A percentile compares a stretch with the other conserved stretches of the same genome.
Conservation (phyloP, 2,329 filamentous ascomycete genomes). For the Verruconis gallopava region DNA sequence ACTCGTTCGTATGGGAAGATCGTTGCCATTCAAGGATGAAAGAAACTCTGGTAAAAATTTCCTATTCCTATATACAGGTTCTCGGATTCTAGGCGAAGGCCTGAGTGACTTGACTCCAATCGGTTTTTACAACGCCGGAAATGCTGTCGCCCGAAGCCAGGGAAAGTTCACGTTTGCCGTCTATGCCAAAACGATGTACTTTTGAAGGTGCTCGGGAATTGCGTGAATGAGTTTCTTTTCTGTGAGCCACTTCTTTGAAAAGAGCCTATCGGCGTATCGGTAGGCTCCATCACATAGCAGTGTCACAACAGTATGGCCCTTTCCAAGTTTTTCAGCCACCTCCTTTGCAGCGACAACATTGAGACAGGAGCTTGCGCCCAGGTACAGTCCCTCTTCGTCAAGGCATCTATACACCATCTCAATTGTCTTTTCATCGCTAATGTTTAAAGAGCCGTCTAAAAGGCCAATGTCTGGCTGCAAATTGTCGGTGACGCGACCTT, state of each 20-base stretch:
- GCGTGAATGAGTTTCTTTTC: slow-evolving; percentile 71
- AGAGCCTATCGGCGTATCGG: slow-evolving; percentile 84
- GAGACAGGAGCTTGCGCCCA: slow-evolving; percentile 83
- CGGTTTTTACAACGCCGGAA: too few species aligned
- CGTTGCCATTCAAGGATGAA: too few species aligned
- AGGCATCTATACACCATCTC: slow-evolving; percentile 96
- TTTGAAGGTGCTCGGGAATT: slow-evolving; percentile 73
- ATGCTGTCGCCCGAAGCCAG: too few species aligned
- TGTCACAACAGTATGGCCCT: slow-evolving; percentile 83
- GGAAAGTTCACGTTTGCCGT: background rate
- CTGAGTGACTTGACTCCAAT: too few species aligned
- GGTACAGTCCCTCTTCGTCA: slow-evolving; percentile 89
- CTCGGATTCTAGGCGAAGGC: too few species aligned
- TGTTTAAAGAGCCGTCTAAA: slow-evolving; percentile 71
- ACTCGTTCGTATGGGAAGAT: too few species aligned
- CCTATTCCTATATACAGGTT: too few species aligned
- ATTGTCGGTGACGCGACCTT: slow-evolving; percentile 94
- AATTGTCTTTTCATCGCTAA: slow-evolving; percentile 87
- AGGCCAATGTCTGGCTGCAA: slow-evolving; percentile 71
- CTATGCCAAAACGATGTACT: slow-evolving; percentile 84
- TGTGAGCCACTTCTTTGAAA: slow-evolving; percentile 81
- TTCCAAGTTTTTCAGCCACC: slow-evolving; percentile 79
- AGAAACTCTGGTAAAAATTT: too few species aligned
- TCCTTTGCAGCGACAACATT: slow-evolving; percentile 95
- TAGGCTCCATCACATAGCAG: slow-evolving; percentile 96